Evolutionary conservation across 805 yeast species (phyloP).

Genomic region (Candida pini): DNA sequence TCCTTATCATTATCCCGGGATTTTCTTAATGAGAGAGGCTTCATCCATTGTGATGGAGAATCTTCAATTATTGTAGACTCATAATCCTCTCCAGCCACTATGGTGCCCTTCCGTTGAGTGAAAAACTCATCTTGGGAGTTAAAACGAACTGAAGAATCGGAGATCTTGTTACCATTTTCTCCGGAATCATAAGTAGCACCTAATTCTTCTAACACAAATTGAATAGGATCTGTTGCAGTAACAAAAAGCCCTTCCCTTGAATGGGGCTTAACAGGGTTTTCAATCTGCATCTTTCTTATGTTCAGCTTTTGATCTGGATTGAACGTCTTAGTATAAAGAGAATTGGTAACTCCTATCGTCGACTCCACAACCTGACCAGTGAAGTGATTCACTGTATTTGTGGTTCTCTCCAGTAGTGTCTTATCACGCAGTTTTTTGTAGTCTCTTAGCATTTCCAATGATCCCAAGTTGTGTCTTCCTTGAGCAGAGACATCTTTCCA

Average conservation of each 20-base stretch:
- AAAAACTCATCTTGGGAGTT: too few species aligned
- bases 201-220: slow-evolving; percentile 12
- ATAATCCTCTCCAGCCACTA: too few species aligned
- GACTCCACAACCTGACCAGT: slow-evolving; percentile 24
- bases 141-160: too few species aligned
- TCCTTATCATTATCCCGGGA: too few species aligned
- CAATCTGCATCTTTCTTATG: slow-evolving; percentile 21
- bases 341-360: slow-evolving; percentile 25
- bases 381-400: slow-evolving; percentile 16
- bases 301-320: slow-evolving; percentile 27
- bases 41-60: slow-evolving; percentile 14
- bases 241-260: slow-evolving; percentile 29
- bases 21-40: slow-evolving; percentile 18
- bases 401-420: slow-evolving; percentile 29
- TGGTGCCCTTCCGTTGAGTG: too few species aligned
- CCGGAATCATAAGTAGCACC: too few species aligned
- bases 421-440: slow-evolving; percentile 33
- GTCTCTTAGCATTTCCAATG: slow-evolving; percentile 32
- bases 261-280: slow-evolving; percentile 31
- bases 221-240: slow-evolving; percentile 26
- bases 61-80: slow-evolving; percentile 1
- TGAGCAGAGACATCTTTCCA: slow-evolving; percentile 35
- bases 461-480: slow-evolving; percentile 34
- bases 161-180: too few species aligned
- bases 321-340: slow-evolving; percentile 27